Percentiles rank a stretch among this genome's conserved stretches.
These are phyloP conservation scores for Saccharomycopsis javanensis DNA, from an alignment of 805 yeast species.

Conservation along the genomic window DNA sequence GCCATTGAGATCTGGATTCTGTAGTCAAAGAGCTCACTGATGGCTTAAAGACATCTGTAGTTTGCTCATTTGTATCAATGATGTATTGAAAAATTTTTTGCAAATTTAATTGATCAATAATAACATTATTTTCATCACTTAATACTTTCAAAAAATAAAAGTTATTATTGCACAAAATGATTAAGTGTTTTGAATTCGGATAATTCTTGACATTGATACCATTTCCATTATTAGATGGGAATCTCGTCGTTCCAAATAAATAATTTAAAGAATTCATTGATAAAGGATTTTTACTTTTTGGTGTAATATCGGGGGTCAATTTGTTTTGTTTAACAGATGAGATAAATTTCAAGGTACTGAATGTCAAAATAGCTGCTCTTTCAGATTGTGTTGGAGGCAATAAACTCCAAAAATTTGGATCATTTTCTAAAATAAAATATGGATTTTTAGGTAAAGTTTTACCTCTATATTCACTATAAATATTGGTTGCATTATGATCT, in stretches of 20 bases:
- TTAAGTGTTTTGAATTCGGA: constrained; percentile 56
- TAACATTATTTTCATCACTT: constrained; percentile 53
- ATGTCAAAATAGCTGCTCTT: constrained; percentile 56
- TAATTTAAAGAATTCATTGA: constrained; percentile 62
- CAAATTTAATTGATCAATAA: constrained; percentile 59
- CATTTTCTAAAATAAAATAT: constrained; percentile 63
- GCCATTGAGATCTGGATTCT: constrained; percentile 80
- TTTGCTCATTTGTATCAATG: constrained; percentile 51
- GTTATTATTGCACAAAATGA: constrained; percentile 71
- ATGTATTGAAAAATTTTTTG: constrained; percentile 56
- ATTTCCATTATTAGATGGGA: constrained; percentile 29
- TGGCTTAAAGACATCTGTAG: constrained; percentile 17
- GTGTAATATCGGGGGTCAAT: constrained; percentile 49
- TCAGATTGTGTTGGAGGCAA: constrained; percentile 55
- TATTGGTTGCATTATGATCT: constrained; percentile 41
- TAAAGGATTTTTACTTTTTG: constrained; percentile 39
- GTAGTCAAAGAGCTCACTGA: constrained; percentile 85
- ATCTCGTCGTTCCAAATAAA: constrained; percentile 60
- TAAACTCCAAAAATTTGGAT: constrained; percentile 44
- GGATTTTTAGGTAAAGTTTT: constrained; percentile 72
- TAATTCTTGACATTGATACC: constrained; percentile 74
- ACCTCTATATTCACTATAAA: constrained; percentile 54
- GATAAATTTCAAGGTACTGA: constrained; percentile 58
- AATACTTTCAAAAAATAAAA: constrained; percentile 83
- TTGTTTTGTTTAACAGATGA: constrained; percentile 27